A percentile compares a stretch with the other conserved stretches of the same genome.
Evolutionary conservation across 2,329 filamentous ascomycete species (phyloP).

Genomic region (Claviceps monticola): DNA sequence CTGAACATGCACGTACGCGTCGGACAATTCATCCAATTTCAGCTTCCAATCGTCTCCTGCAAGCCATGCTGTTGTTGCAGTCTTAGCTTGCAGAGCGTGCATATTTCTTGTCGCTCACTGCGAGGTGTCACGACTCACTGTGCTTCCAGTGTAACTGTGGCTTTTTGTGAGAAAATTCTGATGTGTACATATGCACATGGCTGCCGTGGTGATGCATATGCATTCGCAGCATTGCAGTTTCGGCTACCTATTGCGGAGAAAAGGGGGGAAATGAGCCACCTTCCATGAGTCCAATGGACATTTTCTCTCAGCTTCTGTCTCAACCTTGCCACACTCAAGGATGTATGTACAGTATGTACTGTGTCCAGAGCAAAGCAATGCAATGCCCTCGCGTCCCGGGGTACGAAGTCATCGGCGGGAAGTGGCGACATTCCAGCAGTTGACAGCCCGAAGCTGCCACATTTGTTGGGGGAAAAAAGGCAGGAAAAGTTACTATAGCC

Average conservation of each 20-base stretch:
- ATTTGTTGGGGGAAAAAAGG: neutral
- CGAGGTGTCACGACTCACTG: neutral
- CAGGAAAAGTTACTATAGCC: neutral
- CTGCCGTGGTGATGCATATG: neutral
- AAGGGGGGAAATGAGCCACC: neutral
- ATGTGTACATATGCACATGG: neutral
- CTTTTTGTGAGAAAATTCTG: neutral
- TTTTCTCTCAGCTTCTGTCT: neutral
- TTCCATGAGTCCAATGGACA: too few relatives aligned
- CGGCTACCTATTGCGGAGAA: neutral
- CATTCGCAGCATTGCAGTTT: neutral
- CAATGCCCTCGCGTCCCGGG: neutral
- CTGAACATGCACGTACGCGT: conserved; percentile 2
- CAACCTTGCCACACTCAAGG: neutral
- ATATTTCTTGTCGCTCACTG: neutral
- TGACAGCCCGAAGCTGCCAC: too few relatives aligned
- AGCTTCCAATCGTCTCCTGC: neutral
- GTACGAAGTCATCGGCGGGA: neutral
- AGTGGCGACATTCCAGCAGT: too few relatives aligned
- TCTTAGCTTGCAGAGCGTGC: neutral
- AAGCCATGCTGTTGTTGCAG: neutral
- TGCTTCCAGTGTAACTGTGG: neutral
- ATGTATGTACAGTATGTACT: neutral
- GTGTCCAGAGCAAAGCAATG: neutral
- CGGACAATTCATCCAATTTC: neutral